Base-by-base conservation (phyloP, 331 rosid genomes). In the Erythrophleum ivorense region DNA sequence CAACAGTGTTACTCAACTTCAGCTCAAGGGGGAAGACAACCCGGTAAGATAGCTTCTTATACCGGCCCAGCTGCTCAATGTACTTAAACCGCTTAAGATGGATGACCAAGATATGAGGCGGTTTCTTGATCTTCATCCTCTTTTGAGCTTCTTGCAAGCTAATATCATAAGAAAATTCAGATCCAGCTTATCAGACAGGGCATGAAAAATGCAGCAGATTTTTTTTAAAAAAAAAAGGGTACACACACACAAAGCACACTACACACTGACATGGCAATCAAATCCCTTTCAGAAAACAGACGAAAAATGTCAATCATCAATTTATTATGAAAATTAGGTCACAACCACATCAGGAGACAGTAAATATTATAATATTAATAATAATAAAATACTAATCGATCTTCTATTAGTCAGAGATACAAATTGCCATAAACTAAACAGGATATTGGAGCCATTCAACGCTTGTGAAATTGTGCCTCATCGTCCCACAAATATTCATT, bases 131-230 rank as follows among this genome's bases (percentile, higher is more conserved):
- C 90, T 95, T 95, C 98, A 95, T 95, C 88, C 98, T 90, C 90
- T 95, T 95, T 83, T 95, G 98, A 11, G 99, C 99, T 85, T 95
- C 99, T 90, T 95, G 99, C 91, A 91, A 93, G 78, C 99, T 95
- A 85, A 83, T 63, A 81, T 49, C 45, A 79, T n/a, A 82, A 83
- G 75, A 66, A 85, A 55, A 43, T 75, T 78, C 62, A 54, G 59
- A 68, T 69, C 58, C 78, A 45, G 34, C 77, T 82, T 49, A 78
- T 46, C 71, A 78, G 57, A 59, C 34, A 2, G 19, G 57, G 59
- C 66, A 64, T 10, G 55, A 58, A 57, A 80, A 79, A 14, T 40
- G 55, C 24, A 75, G 45, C 70, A 43, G 52, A 62, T 0, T 1
- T 49, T 13, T 0, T 0, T 0, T 2, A 43, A 4, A 43, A 49